Evolutionary conservation across 331 rosid genomes (phyloP), one percentile per base, ranked within the genome.

Genomic region (Malus hybrid): DNA sequence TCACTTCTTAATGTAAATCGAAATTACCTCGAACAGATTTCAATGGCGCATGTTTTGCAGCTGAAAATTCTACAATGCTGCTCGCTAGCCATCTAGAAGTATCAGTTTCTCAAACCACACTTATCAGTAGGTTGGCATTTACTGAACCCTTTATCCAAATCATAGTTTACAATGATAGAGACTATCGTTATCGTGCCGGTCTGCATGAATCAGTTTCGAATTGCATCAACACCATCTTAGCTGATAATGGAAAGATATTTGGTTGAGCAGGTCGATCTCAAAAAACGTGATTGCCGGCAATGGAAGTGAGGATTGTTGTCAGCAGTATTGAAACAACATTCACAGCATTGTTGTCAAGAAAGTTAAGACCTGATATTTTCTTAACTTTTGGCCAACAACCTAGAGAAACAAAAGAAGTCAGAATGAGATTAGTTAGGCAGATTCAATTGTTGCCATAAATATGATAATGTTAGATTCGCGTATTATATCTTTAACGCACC

Each of bases 261-360:
- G 30, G 30, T 11, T 30, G 63, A 20, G 16, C 22, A 13, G 12
- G 75, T 33, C 6, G 7, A 33, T 75, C 36, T 86, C 78, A 93
- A 75, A 93, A 93, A 33, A 82, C 73, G 82, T 81, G 84, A 57
- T 39, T 44, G 82, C 91, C 89, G 71, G 89, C 89, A 4, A 88
- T n/a, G 36, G 96, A 76, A 57, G 96, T 89, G 72, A 90, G 74
- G 68, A 88, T 15, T 30, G 95, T 33, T 82, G 98, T 93, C 81
- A 93, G 72, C 71, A 93, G 50, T 73, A 93, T 69, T 1, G 98
- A 89, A 46, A 90, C 96, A 53, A 83, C 77, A 82, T 93, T 93
- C 81, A 93, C 98, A 20, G 80, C 96, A 73, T 93, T 91, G 85
- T 93, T 93, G 87, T 91, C 98, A 46, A 93, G 98, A 70, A 82